These are phyloP conservation scores for Cladosporium sp. DNA, from an alignment of 2,329 filamentous ascomycete genomes.

Conservation along the genomic window DNA sequence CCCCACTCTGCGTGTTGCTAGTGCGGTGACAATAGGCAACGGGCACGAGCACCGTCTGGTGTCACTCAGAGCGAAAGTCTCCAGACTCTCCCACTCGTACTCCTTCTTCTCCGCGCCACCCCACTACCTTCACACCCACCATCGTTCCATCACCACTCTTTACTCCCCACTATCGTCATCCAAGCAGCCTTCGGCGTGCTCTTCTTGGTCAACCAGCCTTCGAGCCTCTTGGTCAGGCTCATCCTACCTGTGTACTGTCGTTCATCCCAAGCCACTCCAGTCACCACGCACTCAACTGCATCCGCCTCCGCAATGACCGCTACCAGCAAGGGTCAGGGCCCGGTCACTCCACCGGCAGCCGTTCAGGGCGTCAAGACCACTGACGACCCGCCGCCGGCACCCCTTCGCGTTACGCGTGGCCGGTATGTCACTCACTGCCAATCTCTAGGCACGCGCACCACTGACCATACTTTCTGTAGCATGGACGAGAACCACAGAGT, in stretches of 20 bases:
- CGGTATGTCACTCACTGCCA: background rate
- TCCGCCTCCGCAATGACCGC: background rate
- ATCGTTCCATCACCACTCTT: background rate
- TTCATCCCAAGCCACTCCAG: background rate
- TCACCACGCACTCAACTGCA: background rate
- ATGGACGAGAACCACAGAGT: background rate
- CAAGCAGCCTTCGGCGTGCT: background rate
- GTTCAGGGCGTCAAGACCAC: background rate
- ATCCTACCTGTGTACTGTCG: background rate
- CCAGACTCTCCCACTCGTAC: background rate
- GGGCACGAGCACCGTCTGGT: background rate
- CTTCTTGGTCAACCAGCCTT: background rate
- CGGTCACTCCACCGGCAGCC: background rate
- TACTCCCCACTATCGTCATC: background rate
- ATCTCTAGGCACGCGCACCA: background rate
- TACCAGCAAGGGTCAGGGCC: background rate
- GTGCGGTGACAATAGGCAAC: background rate
- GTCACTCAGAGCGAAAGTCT: background rate
- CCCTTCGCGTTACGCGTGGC: background rate
- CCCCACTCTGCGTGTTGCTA: background rate
- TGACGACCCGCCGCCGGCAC: background rate
- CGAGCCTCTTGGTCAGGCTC: background rate
- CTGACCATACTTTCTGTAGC: background rate
- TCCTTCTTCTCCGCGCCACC: background rate
- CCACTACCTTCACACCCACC: background rate